These are phyloP conservation scores for Panaeolus cyanescens DNA, from an alignment of 768 basidiomycete genomes.

Conservation along the genomic window DNA sequence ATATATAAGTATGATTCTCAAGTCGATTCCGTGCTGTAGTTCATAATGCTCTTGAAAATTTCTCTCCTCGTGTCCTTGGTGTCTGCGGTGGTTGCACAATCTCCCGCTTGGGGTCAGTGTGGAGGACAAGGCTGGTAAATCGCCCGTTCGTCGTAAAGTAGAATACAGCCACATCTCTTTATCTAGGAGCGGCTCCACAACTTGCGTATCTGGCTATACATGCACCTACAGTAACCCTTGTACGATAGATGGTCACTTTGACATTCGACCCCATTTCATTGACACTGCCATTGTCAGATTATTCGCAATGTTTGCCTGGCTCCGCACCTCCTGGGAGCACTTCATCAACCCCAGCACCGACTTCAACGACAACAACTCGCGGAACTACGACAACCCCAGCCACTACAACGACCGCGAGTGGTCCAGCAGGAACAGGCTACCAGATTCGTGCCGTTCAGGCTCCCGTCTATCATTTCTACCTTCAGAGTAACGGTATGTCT, in stretches of 20 bases:
- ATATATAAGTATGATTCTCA: slow-evolving; percentile 3
- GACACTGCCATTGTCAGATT: slow-evolving; percentile 32
- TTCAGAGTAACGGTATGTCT: slow-evolving; percentile 47
- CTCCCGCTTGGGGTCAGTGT: slow-evolving; percentile 44
- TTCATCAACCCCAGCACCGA: slow-evolving; percentile 19
- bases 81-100: slow-evolving; percentile 29
- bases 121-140: slow-evolving; percentile 42
- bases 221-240: slow-evolving; percentile 43
- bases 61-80: slow-evolving; percentile 5
- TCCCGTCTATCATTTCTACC: slow-evolving; percentile 59
- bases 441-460: slow-evolving; percentile 55
- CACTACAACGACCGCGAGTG: slow-evolving; percentile 31
- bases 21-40: not conserved
- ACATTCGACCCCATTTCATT: not conserved
- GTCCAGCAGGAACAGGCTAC: slow-evolving; percentile 40
- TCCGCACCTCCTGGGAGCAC: slow-evolving; percentile 19
- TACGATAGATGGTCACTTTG: slow-evolving; percentile 14
- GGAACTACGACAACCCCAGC: slow-evolving; percentile 17
- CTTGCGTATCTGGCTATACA: slow-evolving; percentile 43
- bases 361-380: slow-evolving; percentile 29
- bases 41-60: slow-evolving; percentile 11
- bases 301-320: slow-evolving; percentile 56
- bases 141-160: not conserved
- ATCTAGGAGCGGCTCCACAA: slow-evolving; percentile 42
- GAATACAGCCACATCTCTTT: not conserved